A percentile compares a stretch with the other conserved stretches of the same genome.
These are phyloP conservation scores for Pleurotus ostreatus DNA, from an alignment of 768 basidiomycete species.

Conservation along the genomic window DNA sequence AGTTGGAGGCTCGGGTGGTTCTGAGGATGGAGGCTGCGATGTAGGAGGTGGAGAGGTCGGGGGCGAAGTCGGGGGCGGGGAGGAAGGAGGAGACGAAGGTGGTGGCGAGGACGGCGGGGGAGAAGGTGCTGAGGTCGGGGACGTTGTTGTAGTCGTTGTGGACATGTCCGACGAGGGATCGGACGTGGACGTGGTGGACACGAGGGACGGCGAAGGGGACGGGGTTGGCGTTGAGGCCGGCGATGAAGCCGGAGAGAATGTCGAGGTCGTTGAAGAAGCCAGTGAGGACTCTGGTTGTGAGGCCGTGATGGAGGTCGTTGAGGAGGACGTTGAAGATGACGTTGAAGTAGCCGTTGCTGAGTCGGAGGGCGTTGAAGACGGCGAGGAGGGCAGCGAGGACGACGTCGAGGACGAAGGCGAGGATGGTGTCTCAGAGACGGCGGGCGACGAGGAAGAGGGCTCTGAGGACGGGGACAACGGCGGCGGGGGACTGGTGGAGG, in stretches of 20 bases:
- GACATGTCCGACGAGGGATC: background rate
- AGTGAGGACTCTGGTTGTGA: slow-evolving; percentile 39
- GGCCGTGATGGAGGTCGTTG: slow-evolving; percentile 37
- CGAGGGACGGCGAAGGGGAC: slow-evolving; percentile 15
- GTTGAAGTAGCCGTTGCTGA: slow-evolving; percentile 46
- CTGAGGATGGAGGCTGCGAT: slow-evolving; percentile 12
- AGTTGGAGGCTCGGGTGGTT: background rate
- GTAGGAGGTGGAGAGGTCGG: slow-evolving; percentile 14
- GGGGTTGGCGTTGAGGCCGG: slow-evolving; percentile 10
- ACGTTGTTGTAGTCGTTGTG: background rate
- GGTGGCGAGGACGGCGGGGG: slow-evolving; percentile 2
- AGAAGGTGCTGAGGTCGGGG: background rate
- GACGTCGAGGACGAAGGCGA: background rate
- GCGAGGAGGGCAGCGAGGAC: slow-evolving; percentile 31
- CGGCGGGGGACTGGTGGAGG: background rate
- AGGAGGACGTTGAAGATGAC: slow-evolving; percentile 26
- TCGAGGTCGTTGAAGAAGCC: slow-evolving; percentile 31
- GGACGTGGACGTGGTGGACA: slow-evolving; percentile 18
- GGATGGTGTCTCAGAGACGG: slow-evolving; percentile 2
- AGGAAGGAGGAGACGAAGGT: slow-evolving; percentile 10
- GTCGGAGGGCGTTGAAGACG: slow-evolving; percentile 34
- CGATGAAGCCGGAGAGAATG: slow-evolving; percentile 12
- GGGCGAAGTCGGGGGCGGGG: slow-evolving; percentile 17
- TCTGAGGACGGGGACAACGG: slow-evolving; percentile 11
- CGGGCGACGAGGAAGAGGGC: slow-evolving; percentile 6